Percentiles rank a stretch among this genome's conserved stretches.
These are phyloP conservation scores for Suhomyces ambrosiae DNA, from an alignment of 1,139 yeast genomes.

Conservation along the genomic window DNA sequence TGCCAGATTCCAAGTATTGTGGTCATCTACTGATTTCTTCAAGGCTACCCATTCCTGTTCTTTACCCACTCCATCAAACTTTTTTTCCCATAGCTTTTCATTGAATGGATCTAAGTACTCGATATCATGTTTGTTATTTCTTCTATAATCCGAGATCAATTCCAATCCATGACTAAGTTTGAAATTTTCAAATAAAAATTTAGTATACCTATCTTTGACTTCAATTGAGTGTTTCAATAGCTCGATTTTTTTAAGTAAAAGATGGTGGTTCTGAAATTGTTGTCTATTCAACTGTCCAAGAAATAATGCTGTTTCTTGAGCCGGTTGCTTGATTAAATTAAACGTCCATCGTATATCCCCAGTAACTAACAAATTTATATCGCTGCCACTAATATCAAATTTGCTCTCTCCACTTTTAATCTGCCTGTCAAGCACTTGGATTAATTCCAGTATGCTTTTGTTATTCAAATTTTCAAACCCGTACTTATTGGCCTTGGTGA, in stretches of 20 bases:
- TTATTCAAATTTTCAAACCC: conserved; percentile 30
- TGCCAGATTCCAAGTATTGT: conserved; percentile 13
- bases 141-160: conserved; percentile 31
- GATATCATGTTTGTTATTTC: conserved; percentile 19
- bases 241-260: conserved; percentile 22
- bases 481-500: conserved; percentile 20
- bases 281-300: conserved; percentile 27
- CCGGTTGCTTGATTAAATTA: conserved; percentile 14
- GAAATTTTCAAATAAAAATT: conserved; percentile 40
- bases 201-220: conserved; percentile 37
- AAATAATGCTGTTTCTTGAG: conserved; percentile 17
- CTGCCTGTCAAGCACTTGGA: conserved; percentile 1
- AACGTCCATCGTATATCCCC: conserved; percentile 27
- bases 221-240: conserved; percentile 26
- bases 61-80: conserved; percentile 7
- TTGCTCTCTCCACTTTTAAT: neutral
- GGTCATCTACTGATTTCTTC: conserved; percentile 7
- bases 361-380: neutral
- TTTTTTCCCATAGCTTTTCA: conserved; percentile 19
- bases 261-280: conserved; percentile 28
- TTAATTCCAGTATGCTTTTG: neutral
- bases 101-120: conserved; percentile 21
- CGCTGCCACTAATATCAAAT: neutral
- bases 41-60: conserved; percentile 3
- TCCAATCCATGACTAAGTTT: conserved; percentile 40